Evolutionary conservation across 352 stramenopile species (phyloP), one percentile per base, ranked within the genome.

Genomic region (Globisporangium recalcitrans): DNA sequence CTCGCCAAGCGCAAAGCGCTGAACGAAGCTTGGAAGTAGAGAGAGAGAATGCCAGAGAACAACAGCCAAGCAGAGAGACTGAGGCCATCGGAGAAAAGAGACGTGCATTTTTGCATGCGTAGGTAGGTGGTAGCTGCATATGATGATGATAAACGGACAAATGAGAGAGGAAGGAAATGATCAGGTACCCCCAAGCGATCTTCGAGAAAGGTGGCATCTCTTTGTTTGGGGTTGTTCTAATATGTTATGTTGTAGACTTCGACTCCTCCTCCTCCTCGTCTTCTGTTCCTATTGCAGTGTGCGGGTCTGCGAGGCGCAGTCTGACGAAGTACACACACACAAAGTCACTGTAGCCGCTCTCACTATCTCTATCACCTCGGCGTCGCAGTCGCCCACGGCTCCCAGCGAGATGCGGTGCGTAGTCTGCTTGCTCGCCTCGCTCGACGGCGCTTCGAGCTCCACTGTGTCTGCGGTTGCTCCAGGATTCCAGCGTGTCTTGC

Each of bases 1-100:
- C 71, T 94, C 8, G 77, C 84, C 22, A 70, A 83, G 48, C 81
- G 82, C 61, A 95, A 95, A 69, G 80, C 75, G 19, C 73, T 97
- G 22, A 73, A 88, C 63, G 73, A 90, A 57, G 80, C 78, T 7
- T 97, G 88, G 88, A 90, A 92, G 72, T 97, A 87, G 47, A 74
- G 62, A 16, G 62, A 16, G 9, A 40, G 6, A 27, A 27, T 21
- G 16, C 10, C 8, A 16, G 9, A n/a, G 10, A 36, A 9, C 8
- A 40, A 42, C 19, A 26, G 19, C 4, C 34, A 26, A 24, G 44
- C 19, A 40, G 47, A 31, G 7, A 46, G n/a, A 55, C 34, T 24
- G 44, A 26, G 40, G 5, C 29, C 19, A 55, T 36, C 21, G 27
- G 32, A 53, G 27, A 61, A 40, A 14, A 36, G 26, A 14, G 9